Conservation (phyloP, 345 rosid species). For the Kandelia obovata region DNA sequence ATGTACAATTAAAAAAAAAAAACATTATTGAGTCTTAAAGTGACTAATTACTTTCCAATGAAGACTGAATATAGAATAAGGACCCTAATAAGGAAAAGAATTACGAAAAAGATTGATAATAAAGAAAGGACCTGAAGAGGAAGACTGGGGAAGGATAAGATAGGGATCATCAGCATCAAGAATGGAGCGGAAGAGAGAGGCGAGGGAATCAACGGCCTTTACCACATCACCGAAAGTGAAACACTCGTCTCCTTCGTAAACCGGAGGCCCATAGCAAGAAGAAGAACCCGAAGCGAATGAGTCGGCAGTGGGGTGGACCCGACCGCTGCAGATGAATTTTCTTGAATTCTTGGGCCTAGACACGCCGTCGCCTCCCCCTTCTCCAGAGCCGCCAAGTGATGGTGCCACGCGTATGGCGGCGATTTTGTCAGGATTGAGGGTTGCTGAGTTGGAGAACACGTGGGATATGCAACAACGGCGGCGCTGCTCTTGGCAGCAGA, state of each 20-base stretch:
- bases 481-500: conserved; percentile 5
- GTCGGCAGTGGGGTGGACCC: not conserved
- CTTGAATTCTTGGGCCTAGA: conserved; percentile 6
- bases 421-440: conserved; percentile 37
- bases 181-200: conserved; percentile 45
- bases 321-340: conserved; percentile 15
- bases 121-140: conserved; percentile 29
- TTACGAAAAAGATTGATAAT: not conserved
- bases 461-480: conserved; percentile 67
- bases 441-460: conserved; percentile 50
- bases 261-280: conserved; percentile 29
- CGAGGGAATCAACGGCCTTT: conserved; percentile 50
- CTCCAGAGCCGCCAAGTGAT: not conserved
- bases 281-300: not conserved
- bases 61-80: no score
- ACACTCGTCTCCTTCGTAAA: conserved; percentile 55
- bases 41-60: no score
- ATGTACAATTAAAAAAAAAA: not conserved
- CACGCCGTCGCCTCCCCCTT: no score
- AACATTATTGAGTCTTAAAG: no score
- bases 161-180: conserved; percentile 43
- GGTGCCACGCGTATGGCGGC: conserved; percentile 55
- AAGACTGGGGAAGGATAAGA: conserved; percentile 31
- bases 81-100: not conserved
- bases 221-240: conserved; percentile 58